Evolutionary conservation across 2,329 filamentous ascomycete species (phyloP).

Genomic region (Verticillium nubilum): DNA sequence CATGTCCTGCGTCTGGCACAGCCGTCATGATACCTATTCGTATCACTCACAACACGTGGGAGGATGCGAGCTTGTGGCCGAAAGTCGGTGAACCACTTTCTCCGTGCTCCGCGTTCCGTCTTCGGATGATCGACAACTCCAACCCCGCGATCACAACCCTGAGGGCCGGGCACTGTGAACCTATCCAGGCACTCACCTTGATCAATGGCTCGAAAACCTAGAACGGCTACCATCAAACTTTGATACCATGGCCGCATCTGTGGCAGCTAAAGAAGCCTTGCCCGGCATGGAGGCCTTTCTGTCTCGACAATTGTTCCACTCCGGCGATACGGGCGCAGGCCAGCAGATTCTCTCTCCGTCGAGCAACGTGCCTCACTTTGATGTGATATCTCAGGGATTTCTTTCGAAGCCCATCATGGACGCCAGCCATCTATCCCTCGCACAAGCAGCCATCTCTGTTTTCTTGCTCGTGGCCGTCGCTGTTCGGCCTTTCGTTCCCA

Average conservation of each 20-base stretch:
- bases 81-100: background rate
- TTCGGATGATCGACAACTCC: background rate
- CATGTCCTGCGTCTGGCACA: background rate
- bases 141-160: background rate
- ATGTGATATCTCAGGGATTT: background rate
- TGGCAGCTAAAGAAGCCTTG: background rate
- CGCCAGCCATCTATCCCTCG: slow-evolving; percentile 8
- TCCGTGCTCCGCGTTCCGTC: background rate
- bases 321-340: background rate
- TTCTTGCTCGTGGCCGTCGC: slow-evolving; percentile 23
- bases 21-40: background rate
- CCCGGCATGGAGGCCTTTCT: background rate
- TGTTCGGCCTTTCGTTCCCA: slow-evolving; percentile 16
- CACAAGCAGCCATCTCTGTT: slow-evolving; percentile 23
- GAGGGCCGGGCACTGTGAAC: background rate
- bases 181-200: background rate
- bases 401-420: background rate
- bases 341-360: background rate
- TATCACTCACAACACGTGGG: background rate
- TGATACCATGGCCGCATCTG: background rate
- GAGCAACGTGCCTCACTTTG: background rate
- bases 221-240: background rate
- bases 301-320: background rate
- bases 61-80: background rate
- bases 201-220: background rate